Conservation (phyloP, 2,329 filamentous ascomycete genomes). For the Botrytis hyacinthi region DNA sequence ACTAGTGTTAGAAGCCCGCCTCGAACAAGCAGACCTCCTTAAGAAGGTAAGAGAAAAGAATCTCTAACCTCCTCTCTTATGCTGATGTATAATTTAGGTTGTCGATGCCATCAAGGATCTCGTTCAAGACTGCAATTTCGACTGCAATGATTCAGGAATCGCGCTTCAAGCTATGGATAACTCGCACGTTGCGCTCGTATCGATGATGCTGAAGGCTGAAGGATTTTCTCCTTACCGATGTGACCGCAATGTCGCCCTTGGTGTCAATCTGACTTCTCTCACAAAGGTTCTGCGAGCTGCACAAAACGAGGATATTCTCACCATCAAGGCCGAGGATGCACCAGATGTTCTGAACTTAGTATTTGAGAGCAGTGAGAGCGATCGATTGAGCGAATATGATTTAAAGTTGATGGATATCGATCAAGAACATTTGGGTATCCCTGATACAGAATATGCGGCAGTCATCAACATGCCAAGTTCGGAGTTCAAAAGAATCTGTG, state of each 20-base stretch:
- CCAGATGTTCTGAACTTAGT: slow-evolving; percentile 93
- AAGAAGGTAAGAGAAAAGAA: slow-evolving; percentile 69
- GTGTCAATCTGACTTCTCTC: slow-evolving; percentile 93
- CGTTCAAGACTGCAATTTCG: slow-evolving; percentile 99
- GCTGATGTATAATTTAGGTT: slow-evolving; percentile 56
- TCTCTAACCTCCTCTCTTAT: neutral
- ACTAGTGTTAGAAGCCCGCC: slow-evolving; percentile 87
- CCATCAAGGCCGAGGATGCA: slow-evolving; percentile 94
- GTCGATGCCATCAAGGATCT: slow-evolving; percentile 99
- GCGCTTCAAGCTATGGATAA: slow-evolving; percentile 99
- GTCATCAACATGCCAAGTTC: slow-evolving; percentile 82
- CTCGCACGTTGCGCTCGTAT: slow-evolving; percentile 97
- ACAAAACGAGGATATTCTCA: slow-evolving; percentile 91
- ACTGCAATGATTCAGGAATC: slow-evolving; percentile 99
- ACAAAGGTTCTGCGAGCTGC: slow-evolving; percentile 96
- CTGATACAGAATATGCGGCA: slow-evolving; percentile 96
- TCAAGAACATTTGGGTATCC: slow-evolving; percentile 98
- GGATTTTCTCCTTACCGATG: slow-evolving; percentile 94
- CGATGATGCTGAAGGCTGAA: slow-evolving; percentile 97
- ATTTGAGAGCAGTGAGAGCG: slow-evolving; percentile 86
- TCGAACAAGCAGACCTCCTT: slow-evolving; percentile 88
- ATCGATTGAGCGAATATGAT: slow-evolving; percentile 97
- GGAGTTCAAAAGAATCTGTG: slow-evolving; percentile 94
- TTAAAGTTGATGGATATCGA: slow-evolving; percentile 99
- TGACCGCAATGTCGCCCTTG: slow-evolving; percentile 97